These are phyloP conservation scores for Ceratocystis diversiconidia DNA, from an alignment of 2,329 filamentous ascomycete species.

Conservation along the genomic window DNA sequence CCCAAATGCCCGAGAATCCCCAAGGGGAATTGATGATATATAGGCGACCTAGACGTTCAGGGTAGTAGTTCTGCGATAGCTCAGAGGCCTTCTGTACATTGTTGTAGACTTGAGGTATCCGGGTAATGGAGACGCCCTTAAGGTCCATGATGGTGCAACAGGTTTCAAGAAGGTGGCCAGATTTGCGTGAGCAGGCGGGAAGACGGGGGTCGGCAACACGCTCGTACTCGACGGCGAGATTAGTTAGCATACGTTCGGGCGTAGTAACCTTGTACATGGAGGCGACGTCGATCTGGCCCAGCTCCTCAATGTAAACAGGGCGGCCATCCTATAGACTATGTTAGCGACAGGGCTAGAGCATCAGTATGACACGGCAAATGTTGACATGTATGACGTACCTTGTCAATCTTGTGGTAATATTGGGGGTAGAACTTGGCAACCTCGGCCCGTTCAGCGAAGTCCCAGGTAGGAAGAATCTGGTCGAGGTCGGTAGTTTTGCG, in stretches of 20 bases:
- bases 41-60: constrained; percentile 85
- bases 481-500: constrained; percentile 75
- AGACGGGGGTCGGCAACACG: constrained; percentile 85
- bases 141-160: constrained; percentile 98
- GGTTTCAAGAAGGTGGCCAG: constrained; percentile 80
- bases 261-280: constrained; percentile 90
- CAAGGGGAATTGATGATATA: constrained; percentile 97
- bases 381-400: constrained; percentile 32
- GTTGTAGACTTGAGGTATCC: constrained; percentile 68
- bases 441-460: constrained; percentile 72
- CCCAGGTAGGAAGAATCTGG: constrained; percentile 63
- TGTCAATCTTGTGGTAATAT: constrained; percentile 97
- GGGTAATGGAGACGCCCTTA: constrained; percentile 78
- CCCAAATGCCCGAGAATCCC: constrained; percentile 82
- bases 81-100: constrained; percentile 75
- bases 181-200: constrained; percentile 87
- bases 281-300: constrained; percentile 81
- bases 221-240: constrained; percentile 96
- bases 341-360: neutral
- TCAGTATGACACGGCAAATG: neutral
- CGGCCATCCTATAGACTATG: constrained; percentile 59
- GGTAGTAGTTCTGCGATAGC: constrained; percentile 98
- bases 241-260: constrained; percentile 84
- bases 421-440: constrained; percentile 90
- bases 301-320: constrained; percentile 91